Percentiles rank a stretch among this genome's conserved stretches.
These are phyloP conservation scores for Buxus sempervirens DNA, from an alignment of 164 flowering plant species.

Conservation along the genomic window DNA sequence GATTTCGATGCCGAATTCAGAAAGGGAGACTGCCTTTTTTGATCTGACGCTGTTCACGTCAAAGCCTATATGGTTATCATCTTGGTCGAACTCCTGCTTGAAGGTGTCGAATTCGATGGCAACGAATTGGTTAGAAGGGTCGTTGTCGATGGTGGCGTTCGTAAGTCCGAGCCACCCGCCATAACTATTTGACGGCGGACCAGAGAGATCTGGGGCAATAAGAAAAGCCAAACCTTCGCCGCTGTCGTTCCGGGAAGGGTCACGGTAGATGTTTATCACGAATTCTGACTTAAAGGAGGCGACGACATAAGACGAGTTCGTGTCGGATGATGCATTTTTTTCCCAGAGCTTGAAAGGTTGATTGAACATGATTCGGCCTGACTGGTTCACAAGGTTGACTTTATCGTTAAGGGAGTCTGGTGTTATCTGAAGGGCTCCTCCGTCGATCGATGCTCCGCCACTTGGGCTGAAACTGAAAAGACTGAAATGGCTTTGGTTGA, in stretches of 20 bases:
- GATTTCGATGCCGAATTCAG: conserved; percentile 23
- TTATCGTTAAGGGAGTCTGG: conserved; percentile 29
- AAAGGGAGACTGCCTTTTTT: conserved; percentile 19
- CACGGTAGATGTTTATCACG: conserved; percentile 35
- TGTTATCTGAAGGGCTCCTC: conserved; percentile 35
- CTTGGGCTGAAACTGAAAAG: neutral
- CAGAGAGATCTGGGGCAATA: conserved; percentile 36
- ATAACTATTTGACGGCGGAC: conserved; percentile 33
- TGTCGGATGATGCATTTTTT: neutral
- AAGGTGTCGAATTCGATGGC: conserved; percentile 66
- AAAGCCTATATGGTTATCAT: conserved; percentile 61
- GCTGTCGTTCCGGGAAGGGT: neutral
- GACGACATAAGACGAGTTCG: neutral
- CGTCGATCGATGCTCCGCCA: conserved; percentile 17
- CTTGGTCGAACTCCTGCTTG: conserved; percentile 48
- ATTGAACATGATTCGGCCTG: conserved; percentile 28
- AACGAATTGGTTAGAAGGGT: conserved; percentile 30
- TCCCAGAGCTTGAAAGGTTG: conserved; percentile 28
- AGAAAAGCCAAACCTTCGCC: conserved; percentile 74
- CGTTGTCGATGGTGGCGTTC: conserved; percentile 44
- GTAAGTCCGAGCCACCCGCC: conserved; percentile 64
- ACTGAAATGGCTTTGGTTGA: neutral
- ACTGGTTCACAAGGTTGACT: conserved; percentile 19
- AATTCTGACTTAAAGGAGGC: conserved; percentile 52
- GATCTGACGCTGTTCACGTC: conserved; percentile 47